Evolutionary conservation across 306 rosid species (phyloP), one percentile per base, ranked within the genome.

Genomic region (Phaseolus lunatus): DNA sequence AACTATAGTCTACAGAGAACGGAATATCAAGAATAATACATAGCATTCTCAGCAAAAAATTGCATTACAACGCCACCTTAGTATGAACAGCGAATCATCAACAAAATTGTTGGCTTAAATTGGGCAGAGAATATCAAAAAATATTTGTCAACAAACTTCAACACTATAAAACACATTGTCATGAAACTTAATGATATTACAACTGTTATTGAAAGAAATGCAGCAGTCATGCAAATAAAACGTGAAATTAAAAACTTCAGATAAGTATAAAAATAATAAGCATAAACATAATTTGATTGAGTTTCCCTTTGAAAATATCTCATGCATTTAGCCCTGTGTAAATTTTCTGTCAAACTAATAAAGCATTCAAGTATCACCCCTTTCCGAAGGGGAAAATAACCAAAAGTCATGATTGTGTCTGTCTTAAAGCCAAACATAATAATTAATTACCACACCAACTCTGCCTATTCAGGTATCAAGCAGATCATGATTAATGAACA

Each of bases 381-480:
- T 23, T 48, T 70, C 3, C 56, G 24, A 61, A 20, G 73, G 44
- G 58, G 22, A 3, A 24, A 15, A 49, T 26, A 11, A 35, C 50
- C 23, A 44, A 20, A 62, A 63, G 15, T 33, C 44, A 22, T 22
- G n/a, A 67, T 27, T 33, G 16, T 33, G 33, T 18, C 31, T 26
- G 33, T 15, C 52, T 19, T 39, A 78, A 70, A 67, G 58, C 35
- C 68, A 78, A 56, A 67, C 13, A 71, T 53, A 66, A 57, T 19
- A 72, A 64, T 33, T 52, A 45, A 54, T 54, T 52, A 33, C 61
- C 11, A 7, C 72, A 49, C 24, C 69, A 58, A 35, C 50, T 56
- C 26, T 65, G 29, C 15, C 4, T 56, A 72, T 54, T 65, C 19
- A 39, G 47, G 35, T 67, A 12, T 61, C 61, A 26, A 67, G 69